Evolutionary conservation across 129 eudicot species (phyloP), one percentile per base, ranked within the genome.

Genomic region (Solidago caesia): DNA sequence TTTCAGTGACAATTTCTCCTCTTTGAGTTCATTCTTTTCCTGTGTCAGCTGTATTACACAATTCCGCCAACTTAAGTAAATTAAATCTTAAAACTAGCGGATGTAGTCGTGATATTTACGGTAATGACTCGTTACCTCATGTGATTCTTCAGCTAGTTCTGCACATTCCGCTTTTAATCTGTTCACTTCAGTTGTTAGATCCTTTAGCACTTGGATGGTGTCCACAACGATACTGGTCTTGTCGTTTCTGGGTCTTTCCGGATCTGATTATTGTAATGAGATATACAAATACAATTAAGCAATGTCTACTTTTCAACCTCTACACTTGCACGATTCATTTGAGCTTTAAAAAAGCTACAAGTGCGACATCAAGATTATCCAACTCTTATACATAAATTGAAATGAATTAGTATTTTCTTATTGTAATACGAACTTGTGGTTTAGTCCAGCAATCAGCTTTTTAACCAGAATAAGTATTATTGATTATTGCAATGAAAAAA

Each of bases 1-100:
- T 80, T 82, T 84, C 14, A 87, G 83, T 55, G 85, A 79, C 15
- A 84, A 76, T 75, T 82, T 87, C 83, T 87, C 92, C 64, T 79
- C 82, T 80, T 84, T 82, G 45, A 87, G 87, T 77, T 87, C 92
- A 65, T 80, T 84, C 52, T 84, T 87, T 83, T 87, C 92, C 82
- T 73, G 87, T 45, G 80, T 87, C 27, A 87, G 75, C 92, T 87
- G 85, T 79, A 75, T 43, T 51, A 72, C 27, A 44, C 33, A 33
- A 33, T 33, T 2, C 3, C 15, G 29, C 49, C 57, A 44, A 4
- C 52, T 11, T 74, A 71, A 39, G 60, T 11, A 9, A 59, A 60
- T 66, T 29, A 44, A 74, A 53, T 12, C 7, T 11, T 21, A 1
- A 29, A 47, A 65, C 55, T 41, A 64, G 33, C 27, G 52, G 11